A percentile compares a stretch with the other conserved stretches of the same genome.
These are phyloP conservation scores for Debaryomyces tyrocola DNA, from an alignment of 805 yeast species.

Conservation along the genomic window DNA sequence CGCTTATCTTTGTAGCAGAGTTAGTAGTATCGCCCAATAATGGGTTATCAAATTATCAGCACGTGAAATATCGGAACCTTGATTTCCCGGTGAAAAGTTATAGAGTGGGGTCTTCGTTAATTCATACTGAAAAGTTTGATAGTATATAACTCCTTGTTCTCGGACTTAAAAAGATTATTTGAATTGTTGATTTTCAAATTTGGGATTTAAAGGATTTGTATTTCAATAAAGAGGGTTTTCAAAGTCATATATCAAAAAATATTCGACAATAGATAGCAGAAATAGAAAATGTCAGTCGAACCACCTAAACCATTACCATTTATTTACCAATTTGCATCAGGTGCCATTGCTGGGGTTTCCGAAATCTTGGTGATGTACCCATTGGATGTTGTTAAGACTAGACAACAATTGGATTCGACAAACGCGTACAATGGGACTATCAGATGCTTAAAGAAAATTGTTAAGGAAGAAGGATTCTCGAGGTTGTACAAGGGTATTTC, in stretches of 20 bases:
- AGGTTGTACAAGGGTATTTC: conserved; percentile 89
- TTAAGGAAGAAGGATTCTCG: conserved; percentile 80
- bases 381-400: conserved; percentile 92
- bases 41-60: background rate
- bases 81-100: background rate
- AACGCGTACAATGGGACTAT: conserved; percentile 80
- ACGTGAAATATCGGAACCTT: background rate
- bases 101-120: background rate
- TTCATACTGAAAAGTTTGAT: no score
- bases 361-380: conserved; percentile 97
- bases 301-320: conserved; percentile 63
- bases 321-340: conserved; percentile 84
- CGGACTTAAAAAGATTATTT: no score
- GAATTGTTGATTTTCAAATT: no score
- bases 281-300: background rate
- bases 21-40: no score
- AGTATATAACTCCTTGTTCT: no score
- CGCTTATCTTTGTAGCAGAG: no score
- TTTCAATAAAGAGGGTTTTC: no score
- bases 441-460: conserved; percentile 80
- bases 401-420: conserved; percentile 74
- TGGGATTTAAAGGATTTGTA: no score
- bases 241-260: background rate
- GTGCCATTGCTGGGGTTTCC: conserved; percentile 96
- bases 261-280: background rate